Evolutionary conservation across 768 basidiomycete genomes (phyloP), one percentile per base, ranked within the genome.

Genomic region (Rhodotorula babjevae): DNA sequence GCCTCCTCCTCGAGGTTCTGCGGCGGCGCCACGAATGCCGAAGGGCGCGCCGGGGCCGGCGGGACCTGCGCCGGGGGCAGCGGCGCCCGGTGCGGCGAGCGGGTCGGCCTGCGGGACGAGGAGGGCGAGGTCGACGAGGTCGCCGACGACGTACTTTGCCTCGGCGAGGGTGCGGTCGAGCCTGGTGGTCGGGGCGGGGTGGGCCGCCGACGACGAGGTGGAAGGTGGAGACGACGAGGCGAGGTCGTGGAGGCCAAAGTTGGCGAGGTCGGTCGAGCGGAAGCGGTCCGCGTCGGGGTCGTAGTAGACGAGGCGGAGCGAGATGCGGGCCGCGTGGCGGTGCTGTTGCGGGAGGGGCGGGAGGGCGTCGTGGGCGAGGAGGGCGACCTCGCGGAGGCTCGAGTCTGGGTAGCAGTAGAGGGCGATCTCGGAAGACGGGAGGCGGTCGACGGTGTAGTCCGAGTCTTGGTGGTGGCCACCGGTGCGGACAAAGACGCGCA

Each of bases 361-460:
- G 14, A 62, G 27, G 4, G 69, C 62, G 63, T 72, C 72, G 40
- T 71, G 73, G 14, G 76, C 69, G 53, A 68, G 64, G 67, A 72
- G 53, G 52, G 77, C 27, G 61, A 79, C 31, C 60, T 79, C 77
- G 4, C 69, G 65, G 14, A 77, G 57, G 27, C 77, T 75, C 59
- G 73, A 57, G 66, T 79, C 74, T 36, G 68, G 61, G 68, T 73
- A 77, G 58, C 68, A 65, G 69, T 70, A 79, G 64, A 79, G 49
- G 49, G 73, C 63, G 50, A 63, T 55, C 61, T 77, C 78, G 62
- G 44, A 2, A 11, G 44, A 9, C 44, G 65, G 76, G 53, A 61
- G 70, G 3, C 40, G 46, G 40, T 52, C 53, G 23, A 40, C 25
- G 31, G 61, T 14, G 63, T 56, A 67, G 19, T 67, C 67, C 19